Conservation (phyloP, 2,329 filamentous ascomycete species). For the Chrysoporthe deuterocubensis region DNA sequence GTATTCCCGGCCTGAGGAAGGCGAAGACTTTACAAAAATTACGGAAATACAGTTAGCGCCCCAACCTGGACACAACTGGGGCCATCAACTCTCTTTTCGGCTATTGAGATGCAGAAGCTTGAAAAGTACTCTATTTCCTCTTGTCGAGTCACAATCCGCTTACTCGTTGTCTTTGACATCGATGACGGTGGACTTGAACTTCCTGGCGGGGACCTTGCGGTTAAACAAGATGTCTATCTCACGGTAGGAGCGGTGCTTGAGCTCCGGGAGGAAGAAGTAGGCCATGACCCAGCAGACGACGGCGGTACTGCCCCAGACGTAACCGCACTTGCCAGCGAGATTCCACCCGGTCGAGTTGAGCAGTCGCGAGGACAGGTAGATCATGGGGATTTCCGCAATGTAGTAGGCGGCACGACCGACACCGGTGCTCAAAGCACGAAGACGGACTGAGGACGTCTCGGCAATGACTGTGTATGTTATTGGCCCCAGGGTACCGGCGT, state of each 20-base stretch:
- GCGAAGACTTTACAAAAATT: too few species aligned
- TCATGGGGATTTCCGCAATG: conserved; percentile 67
- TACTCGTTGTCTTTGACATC: conserved; percentile 48
- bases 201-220: conserved; percentile 44
- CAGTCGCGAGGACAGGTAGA: conserved; percentile 64
- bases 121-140: background rate
- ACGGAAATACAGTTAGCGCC: too few species aligned
- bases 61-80: too few species aligned
- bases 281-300: conserved; percentile 45
- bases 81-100: too few species aligned
- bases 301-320: conserved; percentile 51
- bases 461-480: conserved; percentile 70
- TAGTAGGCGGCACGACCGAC: conserved; percentile 68
- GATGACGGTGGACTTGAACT: conserved; percentile 50
- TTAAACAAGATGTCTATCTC: conserved; percentile 51
- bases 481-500: conserved; percentile 64
- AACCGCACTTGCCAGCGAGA: conserved; percentile 50
- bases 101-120: too few species aligned
- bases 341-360: conserved; percentile 57
- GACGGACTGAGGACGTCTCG: conserved; percentile 68
- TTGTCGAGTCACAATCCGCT: background rate
- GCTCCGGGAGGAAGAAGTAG: conserved; percentile 49
- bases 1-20: too few species aligned
- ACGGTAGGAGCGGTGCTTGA: conserved; percentile 49
- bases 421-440: conserved; percentile 67